A percentile compares a stretch with the other conserved stretches of the same genome.
Conservation (phyloP, 2,329 filamentous ascomycete species). For the Trichocomaceae sp. region DNA sequence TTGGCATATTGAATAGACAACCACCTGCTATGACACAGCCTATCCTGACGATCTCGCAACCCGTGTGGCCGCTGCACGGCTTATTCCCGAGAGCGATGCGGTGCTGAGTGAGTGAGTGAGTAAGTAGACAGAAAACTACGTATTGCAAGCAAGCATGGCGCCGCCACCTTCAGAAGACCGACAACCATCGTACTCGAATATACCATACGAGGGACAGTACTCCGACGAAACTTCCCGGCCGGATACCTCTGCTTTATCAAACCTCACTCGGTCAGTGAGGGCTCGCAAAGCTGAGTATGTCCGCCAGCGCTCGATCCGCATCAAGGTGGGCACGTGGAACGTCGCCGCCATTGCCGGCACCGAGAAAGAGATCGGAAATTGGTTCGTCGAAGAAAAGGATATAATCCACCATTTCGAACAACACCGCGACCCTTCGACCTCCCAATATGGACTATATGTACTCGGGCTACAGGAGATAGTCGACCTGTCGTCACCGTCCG, state of each 20-base stretch:
- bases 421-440: constrained; percentile 21
- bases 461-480: constrained; percentile 89
- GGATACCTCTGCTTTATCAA: constrained; percentile 27
- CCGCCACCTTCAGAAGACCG: constrained; percentile 3
- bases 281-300: constrained; percentile 74
- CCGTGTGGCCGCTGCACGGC: neutral
- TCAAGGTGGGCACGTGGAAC: constrained; percentile 96
- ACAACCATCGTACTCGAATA: neutral
- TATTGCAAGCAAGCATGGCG: constrained; percentile 5
- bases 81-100: neutral
- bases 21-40: constrained; percentile 6
- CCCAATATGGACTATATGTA: constrained; percentile 81
- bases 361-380: constrained; percentile 77
- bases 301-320: constrained; percentile 62
- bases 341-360: constrained; percentile 77
- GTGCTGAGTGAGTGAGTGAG: neutral
- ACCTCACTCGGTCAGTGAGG: constrained; percentile 56
- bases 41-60: neutral
- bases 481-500: constrained; percentile 70
- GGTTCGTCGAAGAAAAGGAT: constrained; percentile 77
- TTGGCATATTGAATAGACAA: too few species aligned
- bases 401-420: constrained; percentile 14
- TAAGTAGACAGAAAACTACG: neutral
- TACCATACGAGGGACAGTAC: constrained; percentile 12
- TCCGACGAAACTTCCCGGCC: constrained; percentile 14